A percentile compares a stretch with the other conserved stretches of the same genome.
Conservation (phyloP, 441 rosid species). For the Jatropha podagrica region DNA sequence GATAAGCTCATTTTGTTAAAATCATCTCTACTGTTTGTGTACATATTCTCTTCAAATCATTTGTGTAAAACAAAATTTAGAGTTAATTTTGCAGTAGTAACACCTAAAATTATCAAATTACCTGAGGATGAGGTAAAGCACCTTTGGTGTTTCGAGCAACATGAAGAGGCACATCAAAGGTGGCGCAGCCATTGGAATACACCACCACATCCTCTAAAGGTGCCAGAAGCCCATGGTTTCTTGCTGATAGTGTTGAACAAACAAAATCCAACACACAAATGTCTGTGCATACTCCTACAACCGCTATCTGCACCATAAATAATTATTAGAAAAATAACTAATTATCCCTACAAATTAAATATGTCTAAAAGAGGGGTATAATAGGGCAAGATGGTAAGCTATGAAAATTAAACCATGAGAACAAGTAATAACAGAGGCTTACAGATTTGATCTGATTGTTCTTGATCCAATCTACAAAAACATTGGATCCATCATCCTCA, state of each 20-base stretch:
- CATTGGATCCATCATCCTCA: constrained; percentile 67
- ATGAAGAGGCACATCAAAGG: constrained; percentile 58
- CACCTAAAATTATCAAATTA: constrained; percentile 20
- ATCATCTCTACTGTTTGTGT: too few relatives aligned
- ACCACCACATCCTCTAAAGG: constrained; percentile 60
- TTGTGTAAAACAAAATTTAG: background rate
- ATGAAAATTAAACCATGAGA: background rate
- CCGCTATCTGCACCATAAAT: constrained; percentile 46
- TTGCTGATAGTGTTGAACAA: constrained; percentile 55
- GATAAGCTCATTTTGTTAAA: too few relatives aligned
- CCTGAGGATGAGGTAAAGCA: constrained; percentile 78
- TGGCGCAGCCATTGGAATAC: constrained; percentile 68
- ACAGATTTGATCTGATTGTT: constrained; percentile 56
- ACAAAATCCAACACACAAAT: constrained; percentile 70
- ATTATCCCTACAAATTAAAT: background rate
- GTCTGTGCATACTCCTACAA: constrained; percentile 77
- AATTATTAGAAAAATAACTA: constrained; percentile 13
- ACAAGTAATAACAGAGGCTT: constrained; percentile 10
- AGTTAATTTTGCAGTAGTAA: background rate
- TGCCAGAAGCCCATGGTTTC: constrained; percentile 53
- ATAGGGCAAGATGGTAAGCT: too few relatives aligned
- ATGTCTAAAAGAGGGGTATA: too few relatives aligned
- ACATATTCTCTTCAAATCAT: too few relatives aligned
- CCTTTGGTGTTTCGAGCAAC: constrained; percentile 42
- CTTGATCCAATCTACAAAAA: constrained; percentile 65